Conservation (phyloP, 495 filamentous ascomycete genomes). For the Tuber calosporum region DNA sequence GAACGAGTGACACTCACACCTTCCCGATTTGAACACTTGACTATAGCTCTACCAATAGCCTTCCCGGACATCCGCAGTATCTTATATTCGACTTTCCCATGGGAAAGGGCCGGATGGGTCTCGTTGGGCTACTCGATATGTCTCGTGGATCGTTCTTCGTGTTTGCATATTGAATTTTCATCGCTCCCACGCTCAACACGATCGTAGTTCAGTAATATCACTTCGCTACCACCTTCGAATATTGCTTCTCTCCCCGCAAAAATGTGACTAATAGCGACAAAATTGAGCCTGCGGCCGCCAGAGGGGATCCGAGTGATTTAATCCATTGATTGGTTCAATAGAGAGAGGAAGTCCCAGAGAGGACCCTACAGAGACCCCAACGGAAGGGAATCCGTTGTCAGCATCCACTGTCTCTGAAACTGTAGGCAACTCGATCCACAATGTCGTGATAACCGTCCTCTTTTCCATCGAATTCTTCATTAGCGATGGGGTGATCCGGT, state of each 20-base stretch:
- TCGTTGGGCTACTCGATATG: slow-evolving; percentile 19
- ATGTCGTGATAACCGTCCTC: slow-evolving; percentile 5
- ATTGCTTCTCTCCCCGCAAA: slow-evolving; percentile 13
- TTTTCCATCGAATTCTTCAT: background rate
- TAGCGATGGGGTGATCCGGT: background rate
- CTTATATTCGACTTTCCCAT: slow-evolving; percentile 26
- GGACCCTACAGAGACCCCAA: slow-evolving; percentile 25
- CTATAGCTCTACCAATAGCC: slow-evolving; percentile 27
- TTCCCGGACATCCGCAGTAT: slow-evolving; percentile 20
- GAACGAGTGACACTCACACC: slow-evolving; percentile 11
- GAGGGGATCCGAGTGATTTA: slow-evolving; percentile 25
- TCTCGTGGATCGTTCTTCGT: slow-evolving; percentile 11
- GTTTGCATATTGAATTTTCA: background rate
- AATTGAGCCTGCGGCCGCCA: slow-evolving; percentile 20
- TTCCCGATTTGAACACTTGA: slow-evolving; percentile 26
- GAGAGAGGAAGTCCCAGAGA: slow-evolving; percentile 14
- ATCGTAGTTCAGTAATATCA: slow-evolving; percentile 23
- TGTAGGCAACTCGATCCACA: slow-evolving; percentile 19
- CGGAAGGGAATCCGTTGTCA: background rate
- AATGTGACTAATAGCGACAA: slow-evolving; percentile 21
- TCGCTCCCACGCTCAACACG: background rate
- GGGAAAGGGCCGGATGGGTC: slow-evolving; percentile 6
- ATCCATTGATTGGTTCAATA: slow-evolving; percentile 21
- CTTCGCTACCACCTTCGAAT: slow-evolving; percentile 27
- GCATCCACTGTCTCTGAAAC: slow-evolving; percentile 17